phyloP scores from a whole-genome alignment of 768 basidiomycete genomes.

The Lentinula guzmanii region DNA sequence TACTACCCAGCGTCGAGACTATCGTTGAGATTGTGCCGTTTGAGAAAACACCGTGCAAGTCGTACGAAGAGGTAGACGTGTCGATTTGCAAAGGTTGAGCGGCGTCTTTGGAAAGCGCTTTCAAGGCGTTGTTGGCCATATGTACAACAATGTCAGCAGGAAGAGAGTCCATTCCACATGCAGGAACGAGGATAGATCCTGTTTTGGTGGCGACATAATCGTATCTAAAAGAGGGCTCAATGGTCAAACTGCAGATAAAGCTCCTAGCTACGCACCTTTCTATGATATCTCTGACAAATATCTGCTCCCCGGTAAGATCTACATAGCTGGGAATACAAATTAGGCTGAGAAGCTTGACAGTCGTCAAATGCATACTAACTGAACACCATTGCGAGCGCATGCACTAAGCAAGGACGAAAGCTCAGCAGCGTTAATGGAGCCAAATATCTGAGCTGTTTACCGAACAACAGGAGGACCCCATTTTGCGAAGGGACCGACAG shows the following conservation, averaged over 20 bases:
- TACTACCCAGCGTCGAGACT: constrained; percentile 30
- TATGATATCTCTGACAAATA: constrained; percentile 63
- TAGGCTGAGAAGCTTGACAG: background rate
- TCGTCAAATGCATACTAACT: constrained; percentile 19
- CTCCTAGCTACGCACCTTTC: constrained; percentile 33
- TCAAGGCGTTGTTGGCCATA: constrained; percentile 65
- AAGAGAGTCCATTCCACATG: constrained; percentile 73
- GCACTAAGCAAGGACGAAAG: constrained; percentile 32
- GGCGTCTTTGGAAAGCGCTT: constrained; percentile 25
- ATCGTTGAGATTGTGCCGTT: constrained; percentile 57
- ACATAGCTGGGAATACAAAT: constrained; percentile 43
- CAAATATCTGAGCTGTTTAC: constrained; percentile 27
- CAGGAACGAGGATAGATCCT: constrained; percentile 71
- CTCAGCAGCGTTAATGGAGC: background rate
- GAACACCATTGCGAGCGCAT: constrained; percentile 66
- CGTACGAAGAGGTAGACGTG: constrained; percentile 50
- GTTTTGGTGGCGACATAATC: constrained; percentile 68
- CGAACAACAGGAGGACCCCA: constrained; percentile 70
- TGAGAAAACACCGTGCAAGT: constrained; percentile 43
- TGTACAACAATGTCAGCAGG: constrained; percentile 69
- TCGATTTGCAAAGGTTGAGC: constrained; percentile 33
- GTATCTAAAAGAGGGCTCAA: constrained; percentile 34
- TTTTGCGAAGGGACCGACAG: constrained; percentile 69
- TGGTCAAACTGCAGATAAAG: constrained; percentile 10
- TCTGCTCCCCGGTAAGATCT: constrained; percentile 73